These are phyloP conservation scores for Erigeron canadensis DNA, from an alignment of 129 eudicot genomes.

Conservation along the genomic window DNA sequence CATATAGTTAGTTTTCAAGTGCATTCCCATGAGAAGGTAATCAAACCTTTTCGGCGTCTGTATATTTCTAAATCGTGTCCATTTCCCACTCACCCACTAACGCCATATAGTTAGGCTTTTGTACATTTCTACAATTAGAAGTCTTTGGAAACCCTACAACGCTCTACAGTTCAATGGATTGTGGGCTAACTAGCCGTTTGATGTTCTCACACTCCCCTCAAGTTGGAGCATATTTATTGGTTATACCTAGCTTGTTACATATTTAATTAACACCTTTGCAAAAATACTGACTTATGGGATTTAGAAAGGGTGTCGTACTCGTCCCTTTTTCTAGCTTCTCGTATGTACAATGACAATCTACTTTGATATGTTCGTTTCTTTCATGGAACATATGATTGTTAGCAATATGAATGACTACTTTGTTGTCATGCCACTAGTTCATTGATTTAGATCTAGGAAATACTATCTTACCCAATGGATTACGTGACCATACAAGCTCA, in stretches of 20 bases:
- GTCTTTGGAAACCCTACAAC: too few species aligned
- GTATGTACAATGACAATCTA: not conserved
- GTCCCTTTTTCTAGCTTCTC: not conserved
- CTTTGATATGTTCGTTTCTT: not conserved
- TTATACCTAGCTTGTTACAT: not conserved
- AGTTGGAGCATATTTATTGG: not conserved
- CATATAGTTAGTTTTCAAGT: too few species aligned
- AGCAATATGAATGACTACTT: not conserved
- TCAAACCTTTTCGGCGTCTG: too few species aligned
- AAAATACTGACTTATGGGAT: not conserved
- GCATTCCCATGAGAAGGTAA: too few species aligned
- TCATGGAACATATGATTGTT: not conserved
- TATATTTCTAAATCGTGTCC: too few species aligned
- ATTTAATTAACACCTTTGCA: not conserved
- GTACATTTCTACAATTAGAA: too few species aligned
- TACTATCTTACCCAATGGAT: not conserved
- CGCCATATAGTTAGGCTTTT: too few species aligned
- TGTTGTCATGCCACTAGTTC: not conserved
- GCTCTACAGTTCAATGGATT: too few species aligned
- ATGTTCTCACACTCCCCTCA: not conserved
- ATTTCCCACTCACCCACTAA: too few species aligned
- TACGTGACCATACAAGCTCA: not conserved
- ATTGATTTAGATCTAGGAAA: not conserved
- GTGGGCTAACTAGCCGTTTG: too few species aligned
- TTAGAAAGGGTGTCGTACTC: not conserved